Evolutionary conservation across 2,329 filamentous ascomycete species (phyloP), one percentile per base, ranked within the genome.

Genomic region (Endothia cerciana): DNA sequence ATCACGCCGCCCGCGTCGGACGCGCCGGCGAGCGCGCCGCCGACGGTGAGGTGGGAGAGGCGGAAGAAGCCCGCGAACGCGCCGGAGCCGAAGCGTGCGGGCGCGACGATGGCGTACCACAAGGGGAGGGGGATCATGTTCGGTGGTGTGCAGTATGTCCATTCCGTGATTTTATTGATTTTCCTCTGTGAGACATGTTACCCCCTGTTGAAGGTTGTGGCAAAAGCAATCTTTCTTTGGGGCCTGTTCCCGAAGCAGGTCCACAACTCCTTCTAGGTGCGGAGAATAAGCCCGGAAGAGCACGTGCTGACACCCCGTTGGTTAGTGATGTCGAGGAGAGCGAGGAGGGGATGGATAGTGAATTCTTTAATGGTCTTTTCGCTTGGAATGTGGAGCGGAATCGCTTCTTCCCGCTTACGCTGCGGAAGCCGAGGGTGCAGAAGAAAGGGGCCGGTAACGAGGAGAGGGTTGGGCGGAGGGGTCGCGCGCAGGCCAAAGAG

Each of bases 351-450:
- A 97, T 99, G 71, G 94, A 99, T 63, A 97, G 92, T 74, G 94
- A 97, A 76, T 99, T 99, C 79, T 99, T 98, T 81, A 94, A 97
- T 72, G 87, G 89, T 64, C 79, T 98, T 30, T 96, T 91, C 73
- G 91, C 94, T 5, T 98, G 94, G 92, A 97, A 97, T 74, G 89
- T 97, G 69, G 95, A 98, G 73, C 87, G 94, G 66, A 99, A 99
- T 75, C 86, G 95, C 10, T 98, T 97, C 80, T 97, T 98, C 81
- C 92, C 91, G 2, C 82, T 98, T 55, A 81, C 82, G 11, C 81
- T 98, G 56, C 85, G 94, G 62, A 92, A 93, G 71, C 87, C 92
- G 2, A 88, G 93, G 33, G 81, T 84, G 25, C 86, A 86, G 58
- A 85, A 87, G 69, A 91, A 89, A 71, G 66, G 56, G 3, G 68